Evolutionary conservation across 768 basidiomycete species (phyloP), one percentile per base, ranked within the genome.

Genomic region (Lactarius indigo): DNA sequence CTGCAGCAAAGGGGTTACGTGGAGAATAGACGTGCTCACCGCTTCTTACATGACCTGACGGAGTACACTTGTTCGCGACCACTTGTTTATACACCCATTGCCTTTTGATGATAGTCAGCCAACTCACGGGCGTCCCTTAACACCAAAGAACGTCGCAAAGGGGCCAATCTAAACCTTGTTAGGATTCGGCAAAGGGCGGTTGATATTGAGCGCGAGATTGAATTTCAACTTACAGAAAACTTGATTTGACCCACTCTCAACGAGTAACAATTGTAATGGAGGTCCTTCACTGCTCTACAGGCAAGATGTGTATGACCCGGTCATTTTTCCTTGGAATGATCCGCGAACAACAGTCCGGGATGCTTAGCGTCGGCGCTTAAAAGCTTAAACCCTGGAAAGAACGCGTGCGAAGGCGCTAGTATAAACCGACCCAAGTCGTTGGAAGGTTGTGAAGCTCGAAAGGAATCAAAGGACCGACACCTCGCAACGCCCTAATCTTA

Each of bases 21-120:
- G 65, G 57, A 37, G 4, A 35, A 62, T 66, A 66, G 61, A 66
- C 39, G 33, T 28, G 17, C 56, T 28, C 55, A 50, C 59, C 20
- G 35, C 23, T 52, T n/a, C 20, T 26, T 54, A n/a, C n/a, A 23
- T 30, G 30, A 54, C 28, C 26, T 30, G 23, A 28, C 12, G 28
- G 37, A 39, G 31, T 56, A 56, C 55, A 44, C 18, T 20, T 42
- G 37, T 57, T 12, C 28, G 28, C 18, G 39, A 52, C 26, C 41
- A 55, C 31, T 23, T 42, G 37, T 59, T 63, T 52, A 56, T 56
- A 56, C 55, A 56, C 33, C 37, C 42, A 58, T 52, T 52, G 6
- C 50, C 13, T 13, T 50, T 52, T 52, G 23, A 10, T 44, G 20
- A 9, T 44, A 20, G 10, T 0, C 10, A 8, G 23, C 23, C 23